These are phyloP conservation scores for Diaporthe sp. DNA, from an alignment of 2,329 filamentous ascomycete species.

Conservation along the genomic window DNA sequence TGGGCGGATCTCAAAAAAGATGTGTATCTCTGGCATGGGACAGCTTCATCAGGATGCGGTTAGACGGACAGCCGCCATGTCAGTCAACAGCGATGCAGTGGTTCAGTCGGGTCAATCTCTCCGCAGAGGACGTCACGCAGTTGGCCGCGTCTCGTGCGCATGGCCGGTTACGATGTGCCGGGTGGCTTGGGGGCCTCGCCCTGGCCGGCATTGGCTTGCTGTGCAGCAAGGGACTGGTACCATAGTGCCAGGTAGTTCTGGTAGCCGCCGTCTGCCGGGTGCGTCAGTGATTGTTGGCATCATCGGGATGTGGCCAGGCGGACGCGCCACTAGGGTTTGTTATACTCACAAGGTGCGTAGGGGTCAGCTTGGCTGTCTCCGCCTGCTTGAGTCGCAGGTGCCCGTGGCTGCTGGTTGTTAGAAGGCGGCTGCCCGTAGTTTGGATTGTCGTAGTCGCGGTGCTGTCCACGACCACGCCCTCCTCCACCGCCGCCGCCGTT, in stretches of 20 bases:
- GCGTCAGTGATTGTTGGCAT: conserved; percentile 42
- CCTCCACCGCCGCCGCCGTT: conserved; percentile 59
- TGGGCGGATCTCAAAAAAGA: conserved; percentile 20
- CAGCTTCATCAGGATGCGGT: conserved; percentile 38
- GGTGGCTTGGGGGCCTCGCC: conserved; percentile 41
- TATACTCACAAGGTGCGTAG: conserved; percentile 78
- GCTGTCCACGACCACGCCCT: conserved; percentile 55
- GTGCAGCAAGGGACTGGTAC: conserved; percentile 74
- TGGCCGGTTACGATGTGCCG: conserved; percentile 37
- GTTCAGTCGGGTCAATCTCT: conserved; percentile 37
- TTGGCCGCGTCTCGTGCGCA: conserved; percentile 30
- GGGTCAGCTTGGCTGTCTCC: conserved; percentile 70
- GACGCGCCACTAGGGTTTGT: not conserved
- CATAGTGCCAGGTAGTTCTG: conserved; percentile 84
- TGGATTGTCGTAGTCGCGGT: conserved; percentile 68
- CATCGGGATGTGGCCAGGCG: not conserved
- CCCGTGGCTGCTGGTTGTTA: conserved; percentile 58
- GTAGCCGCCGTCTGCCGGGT: conserved; percentile 78
- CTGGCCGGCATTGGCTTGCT: conserved; percentile 44
- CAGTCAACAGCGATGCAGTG: conserved; percentile 37
- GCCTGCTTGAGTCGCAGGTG: conserved; percentile 55
- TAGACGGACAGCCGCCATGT: conserved; percentile 38
- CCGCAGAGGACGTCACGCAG: conserved; percentile 36
- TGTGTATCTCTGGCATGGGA: conserved; percentile 34
- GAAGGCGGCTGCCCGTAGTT: conserved; percentile 65